Evolutionary conservation across 345 rosid species (phyloP).

Genomic region (Eucalyptus polybractea): DNA sequence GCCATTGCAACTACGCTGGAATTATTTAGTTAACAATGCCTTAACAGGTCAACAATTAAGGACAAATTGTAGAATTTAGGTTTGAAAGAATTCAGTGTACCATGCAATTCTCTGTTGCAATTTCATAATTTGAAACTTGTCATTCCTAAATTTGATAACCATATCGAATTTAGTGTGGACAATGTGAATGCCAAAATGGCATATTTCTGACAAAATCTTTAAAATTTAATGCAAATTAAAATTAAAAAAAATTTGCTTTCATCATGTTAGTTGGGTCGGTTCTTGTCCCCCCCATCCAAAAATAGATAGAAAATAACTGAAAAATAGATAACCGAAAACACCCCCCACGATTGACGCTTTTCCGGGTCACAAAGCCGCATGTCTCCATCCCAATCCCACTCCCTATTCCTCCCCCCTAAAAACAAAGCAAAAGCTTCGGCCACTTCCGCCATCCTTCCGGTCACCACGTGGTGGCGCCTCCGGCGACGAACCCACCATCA

Average conservation of each 20-base stretch:
- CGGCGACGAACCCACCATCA: neutral
- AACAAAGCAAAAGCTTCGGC: neutral
- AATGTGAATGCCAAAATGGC: neutral
- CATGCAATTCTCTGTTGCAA: rapidly evolving
- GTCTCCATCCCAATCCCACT: neutral
- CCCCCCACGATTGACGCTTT: neutral
- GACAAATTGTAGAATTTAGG: neutral
- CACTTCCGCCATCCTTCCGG: neutral
- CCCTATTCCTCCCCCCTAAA: neutral
- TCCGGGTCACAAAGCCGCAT: neutral
- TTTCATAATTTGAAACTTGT: neutral
- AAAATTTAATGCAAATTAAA: neutral
- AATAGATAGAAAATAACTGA: neutral
- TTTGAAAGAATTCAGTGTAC: neutral
- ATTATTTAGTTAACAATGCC: neutral
- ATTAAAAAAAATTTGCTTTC: neutral
- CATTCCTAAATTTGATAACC: neutral
- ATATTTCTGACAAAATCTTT: neutral
- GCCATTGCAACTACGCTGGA: neutral
- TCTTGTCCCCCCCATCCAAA: neutral
- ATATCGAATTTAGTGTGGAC: rapidly evolving
- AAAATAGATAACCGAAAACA: neutral
- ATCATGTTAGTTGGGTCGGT: neutral
- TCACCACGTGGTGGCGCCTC: neutral
- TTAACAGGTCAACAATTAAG: neutral